Base-by-base conservation (phyloP, 345 rosid genomes). In the Brassica rapa region DNA sequence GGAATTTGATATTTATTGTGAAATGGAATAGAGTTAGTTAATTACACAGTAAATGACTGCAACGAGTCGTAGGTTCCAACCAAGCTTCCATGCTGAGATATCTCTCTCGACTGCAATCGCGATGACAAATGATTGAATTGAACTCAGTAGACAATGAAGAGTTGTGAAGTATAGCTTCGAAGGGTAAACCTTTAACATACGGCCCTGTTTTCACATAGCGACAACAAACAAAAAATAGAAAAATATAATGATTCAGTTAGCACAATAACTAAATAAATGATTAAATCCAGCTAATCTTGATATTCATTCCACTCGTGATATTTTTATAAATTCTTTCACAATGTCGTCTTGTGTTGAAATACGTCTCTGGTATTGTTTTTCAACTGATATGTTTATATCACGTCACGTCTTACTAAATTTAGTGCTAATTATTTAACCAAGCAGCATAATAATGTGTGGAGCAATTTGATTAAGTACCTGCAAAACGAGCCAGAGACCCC, bases 401-500 rank as follows among this genome's bases (percentile, higher is more conserved):
- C 16, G 66, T 14, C 53, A 56, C 5, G 33, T 56, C 65, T 32
- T 57, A 12, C 65, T 14, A 35, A 71, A 57, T 56, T 11, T 33
- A 56, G 64, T 56, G 33, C 1, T 14, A 24, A 46, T 8, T 21
- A 37, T 8, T 8, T 16, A 32, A 63, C 46, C 0, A 65, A 41
- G 62, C 24, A 41, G 12, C 19, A 43, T 24, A 11, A 46, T 49
- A 69, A 16, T 68, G 29, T 53, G 27, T 37, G 39, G 4, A 72
- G 29, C 37, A 21, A 46, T 27, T 57, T 73, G 76, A 43, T 19
- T 37, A 25, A 0, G 1, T 81, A 92, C 97, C 98, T 94, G 97
- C 66, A 95, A 74, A 3, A 92, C 94, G 57, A 95, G 84, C 99
- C 99, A 95, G 35, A 95, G 66, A 32, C 90, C 98, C 90, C 91